Evolutionary conservation across 2,329 filamentous ascomycete genomes (phyloP), one percentile per base, ranked within the genome.

Genomic region (Fusarium sp.): DNA sequence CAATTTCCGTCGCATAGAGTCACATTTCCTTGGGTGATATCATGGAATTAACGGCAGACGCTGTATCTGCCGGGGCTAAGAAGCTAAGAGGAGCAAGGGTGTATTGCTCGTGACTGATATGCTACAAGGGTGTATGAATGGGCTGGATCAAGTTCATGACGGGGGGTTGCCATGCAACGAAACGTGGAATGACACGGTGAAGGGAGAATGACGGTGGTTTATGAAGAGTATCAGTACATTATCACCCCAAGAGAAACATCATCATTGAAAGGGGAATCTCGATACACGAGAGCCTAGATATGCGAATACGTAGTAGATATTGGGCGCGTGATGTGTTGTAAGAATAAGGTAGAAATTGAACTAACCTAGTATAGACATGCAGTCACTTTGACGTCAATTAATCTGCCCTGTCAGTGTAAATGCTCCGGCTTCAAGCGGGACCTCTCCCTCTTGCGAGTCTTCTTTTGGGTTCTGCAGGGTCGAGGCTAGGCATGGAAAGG

Each of bases 331-430:
- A 44, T 56, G 35, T 43, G n/a, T 30, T 56, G 28, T 56, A 16
- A 40, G 52, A 56, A 56, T 64, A 69, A 33, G 50, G 33, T 54
- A 54, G 23, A 33, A 9, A 28, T 65, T 59, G 43, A 64, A 60
- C 64, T 49, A 64, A 63, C 69, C 25, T 64, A 23, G 50, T 58
- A 28, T 35, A 6, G 23, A 19, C 23, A 71, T 75, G 66, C 46
- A 69, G 63, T 75, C 74, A 76, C 69, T 63, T 72, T 76, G 72
- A 76, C 74, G 74, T 76, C 74, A 76, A 72, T 28, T 16, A 35
- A n/a, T 43, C 33, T 37, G 30, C 42, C 37, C 54, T 47, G 50
- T 25, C 43, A 21, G 38, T 38, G 11, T 49, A 33, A 35, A 67
- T 52, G 38, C 53, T 67, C 53, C 64, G 63, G 38, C 40, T 37